A percentile compares a stretch with the other conserved stretches of the same genome.
These are phyloP conservation scores for Capsicum pubescens DNA, from an alignment of 257 asterid species.

Conservation along the genomic window DNA sequence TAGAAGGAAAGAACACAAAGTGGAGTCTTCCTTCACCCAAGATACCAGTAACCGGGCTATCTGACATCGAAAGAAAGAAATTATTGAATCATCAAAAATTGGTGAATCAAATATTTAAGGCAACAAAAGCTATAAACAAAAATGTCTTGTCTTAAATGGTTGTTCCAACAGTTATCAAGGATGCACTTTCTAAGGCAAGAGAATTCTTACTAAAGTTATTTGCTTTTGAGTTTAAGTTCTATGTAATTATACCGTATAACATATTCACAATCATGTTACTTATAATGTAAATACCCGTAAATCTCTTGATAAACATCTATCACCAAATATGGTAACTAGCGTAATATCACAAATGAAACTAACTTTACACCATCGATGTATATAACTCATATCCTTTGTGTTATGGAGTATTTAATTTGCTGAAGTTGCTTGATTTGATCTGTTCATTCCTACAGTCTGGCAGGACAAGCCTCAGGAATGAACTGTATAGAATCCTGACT, in stretches of 20 bases:
- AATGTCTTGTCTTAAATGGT: constrained; percentile 23
- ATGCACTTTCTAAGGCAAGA: constrained; percentile 77
- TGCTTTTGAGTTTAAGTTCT: background rate
- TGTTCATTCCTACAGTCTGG: constrained; percentile 55
- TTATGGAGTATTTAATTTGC: background rate
- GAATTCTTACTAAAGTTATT: background rate
- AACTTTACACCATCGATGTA: background rate
- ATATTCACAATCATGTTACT: no score
- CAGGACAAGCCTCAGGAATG: constrained; percentile 74
- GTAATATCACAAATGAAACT: background rate
- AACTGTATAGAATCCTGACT: constrained; percentile 61
- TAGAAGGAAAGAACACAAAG: constrained; percentile 73
- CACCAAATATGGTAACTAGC: no score
- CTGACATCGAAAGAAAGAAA: constrained; percentile 70
- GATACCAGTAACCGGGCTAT: constrained; percentile 77
- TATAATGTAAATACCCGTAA: no score
- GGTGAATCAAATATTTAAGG: constrained; percentile 49
- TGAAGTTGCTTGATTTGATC: constrained; percentile 14
- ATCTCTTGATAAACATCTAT: no score
- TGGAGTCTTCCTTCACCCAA: constrained; percentile 96
- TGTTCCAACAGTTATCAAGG: constrained; percentile 62
- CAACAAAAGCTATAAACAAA: no score
- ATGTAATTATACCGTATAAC: no score
- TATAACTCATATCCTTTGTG: background rate
- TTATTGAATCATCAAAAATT: constrained; percentile 65